These are phyloP conservation scores for Neonectria neomacrospora DNA, from an alignment of 2,329 filamentous ascomycete species.

Conservation along the genomic window DNA sequence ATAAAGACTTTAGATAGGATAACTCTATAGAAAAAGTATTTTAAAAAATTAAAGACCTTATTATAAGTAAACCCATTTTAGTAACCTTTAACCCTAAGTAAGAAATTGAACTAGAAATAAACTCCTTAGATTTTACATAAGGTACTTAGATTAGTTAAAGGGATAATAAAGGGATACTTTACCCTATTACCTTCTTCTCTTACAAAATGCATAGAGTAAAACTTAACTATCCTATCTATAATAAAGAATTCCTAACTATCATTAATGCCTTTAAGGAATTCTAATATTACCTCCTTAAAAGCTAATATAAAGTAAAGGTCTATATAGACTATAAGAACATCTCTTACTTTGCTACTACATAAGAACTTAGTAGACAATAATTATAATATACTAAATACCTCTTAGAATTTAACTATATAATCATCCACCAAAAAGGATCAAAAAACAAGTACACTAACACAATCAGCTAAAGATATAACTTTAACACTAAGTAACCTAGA, in stretches of 20 bases:
- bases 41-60: background rate
- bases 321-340: constrained; percentile 42
- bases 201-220: constrained; percentile 36
- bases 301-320: constrained; percentile 31
- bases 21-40: no score
- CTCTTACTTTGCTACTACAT: constrained; percentile 25
- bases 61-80: constrained; percentile 12
- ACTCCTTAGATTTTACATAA: constrained; percentile 17
- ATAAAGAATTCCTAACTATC: constrained; percentile 42
- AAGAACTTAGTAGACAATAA: constrained; percentile 32
- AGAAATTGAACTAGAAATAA: background rate
- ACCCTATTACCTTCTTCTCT: constrained; percentile 29
- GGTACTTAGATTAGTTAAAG: constrained; percentile 17
- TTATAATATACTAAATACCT: constrained; percentile 33
- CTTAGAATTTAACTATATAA: constrained; percentile 33
- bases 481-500: constrained; percentile 18
- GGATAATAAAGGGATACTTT: constrained; percentile 27
- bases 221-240: constrained; percentile 41
- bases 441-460: constrained; percentile 25
- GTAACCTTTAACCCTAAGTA: constrained; percentile 18
- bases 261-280: constrained; percentile 42
- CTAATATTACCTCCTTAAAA: constrained; percentile 33
- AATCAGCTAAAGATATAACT: constrained; percentile 15
- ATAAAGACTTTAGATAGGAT: no score
- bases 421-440: constrained; percentile 30